Percentiles rank a stretch among this genome's conserved stretches.
Conservation (phyloP, 2,329 filamentous ascomycete genomes). For the Amesomyces nigricolor region DNA sequence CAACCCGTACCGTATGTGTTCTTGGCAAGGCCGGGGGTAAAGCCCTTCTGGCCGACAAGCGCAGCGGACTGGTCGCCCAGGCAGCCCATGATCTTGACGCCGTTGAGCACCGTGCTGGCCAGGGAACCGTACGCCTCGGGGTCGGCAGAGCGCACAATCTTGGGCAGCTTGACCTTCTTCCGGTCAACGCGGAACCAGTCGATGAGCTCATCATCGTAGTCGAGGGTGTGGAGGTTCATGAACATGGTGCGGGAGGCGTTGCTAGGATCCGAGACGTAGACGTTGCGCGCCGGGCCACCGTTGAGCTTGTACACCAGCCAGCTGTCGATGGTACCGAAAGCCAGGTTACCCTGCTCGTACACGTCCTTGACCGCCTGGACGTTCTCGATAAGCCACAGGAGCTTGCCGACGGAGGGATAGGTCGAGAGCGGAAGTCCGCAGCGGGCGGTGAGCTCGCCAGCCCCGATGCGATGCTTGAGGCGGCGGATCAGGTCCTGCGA, state of each 20-base stretch:
- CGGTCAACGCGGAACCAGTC: conserved; percentile 69
- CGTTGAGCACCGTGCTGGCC: conserved; percentile 58
- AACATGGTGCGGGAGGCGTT: conserved; percentile 93
- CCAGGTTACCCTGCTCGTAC: conserved; percentile 69
- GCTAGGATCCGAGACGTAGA: conserved; percentile 79
- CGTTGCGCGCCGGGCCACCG: conserved; percentile 56
- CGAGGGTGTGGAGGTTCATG: conserved; percentile 74
- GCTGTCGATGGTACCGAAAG: conserved; percentile 82
- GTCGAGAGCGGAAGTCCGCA: conserved; percentile 83
- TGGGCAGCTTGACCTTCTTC: conserved; percentile 68
- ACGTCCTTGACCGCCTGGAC: conserved; percentile 62
- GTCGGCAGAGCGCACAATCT: conserved; percentile 77
- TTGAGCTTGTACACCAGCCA: conserved; percentile 86
- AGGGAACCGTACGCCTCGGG: conserved; percentile 66
- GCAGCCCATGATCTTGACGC: conserved; percentile 72
- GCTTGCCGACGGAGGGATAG: conserved; percentile 80
- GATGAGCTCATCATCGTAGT: conserved; percentile 74
- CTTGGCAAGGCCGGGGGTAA: conserved; percentile 75
- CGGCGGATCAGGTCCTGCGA: conserved; percentile 68
- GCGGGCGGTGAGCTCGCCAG: conserved; percentile 61
- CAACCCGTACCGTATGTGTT: conserved; percentile 90
- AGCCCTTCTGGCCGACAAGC: conserved; percentile 79
- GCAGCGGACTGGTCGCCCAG: conserved; percentile 83
- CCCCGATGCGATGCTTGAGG: conserved; percentile 60
- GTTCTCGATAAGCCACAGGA: conserved; percentile 76